These are phyloP conservation scores for Graphilbum ipis-grandicollis DNA, from an alignment of 2,329 filamentous ascomycete genomes.

Conservation along the genomic window DNA sequence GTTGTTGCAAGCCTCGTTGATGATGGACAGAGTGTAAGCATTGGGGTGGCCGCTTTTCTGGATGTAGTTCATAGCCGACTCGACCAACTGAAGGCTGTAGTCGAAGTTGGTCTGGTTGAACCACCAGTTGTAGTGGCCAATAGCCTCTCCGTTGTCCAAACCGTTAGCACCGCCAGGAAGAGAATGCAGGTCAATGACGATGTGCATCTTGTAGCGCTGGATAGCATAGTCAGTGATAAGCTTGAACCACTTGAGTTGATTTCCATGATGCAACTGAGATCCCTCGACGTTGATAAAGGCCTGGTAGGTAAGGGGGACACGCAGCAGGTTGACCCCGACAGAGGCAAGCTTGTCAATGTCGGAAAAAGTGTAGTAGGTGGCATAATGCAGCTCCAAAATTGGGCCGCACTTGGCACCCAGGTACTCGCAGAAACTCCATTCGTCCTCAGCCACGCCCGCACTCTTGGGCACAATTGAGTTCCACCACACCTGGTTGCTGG, in stretches of 20 bases:
- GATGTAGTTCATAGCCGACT: constrained; percentile 1
- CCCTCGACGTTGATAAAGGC: constrained; percentile 2
- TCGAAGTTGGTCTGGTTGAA: constrained; percentile 5
- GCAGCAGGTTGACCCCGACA: constrained; percentile 4
- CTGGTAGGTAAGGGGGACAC: constrained; percentile 3
- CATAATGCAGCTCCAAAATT: constrained; percentile 2
- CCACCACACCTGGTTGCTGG: constrained; percentile 3
- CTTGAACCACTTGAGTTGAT: constrained; percentile 2
- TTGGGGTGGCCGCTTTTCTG: constrained; percentile 1
- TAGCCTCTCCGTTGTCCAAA: constrained; percentile 1
- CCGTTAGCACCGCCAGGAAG: constrained; percentile 4
- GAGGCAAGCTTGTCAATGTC: constrained; percentile 4
- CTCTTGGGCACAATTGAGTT: neutral
- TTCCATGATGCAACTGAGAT: constrained; percentile 2
- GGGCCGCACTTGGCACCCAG: constrained; percentile 2
- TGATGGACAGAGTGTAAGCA: constrained; percentile 2
- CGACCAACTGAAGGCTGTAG: constrained; percentile 3
- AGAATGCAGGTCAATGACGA: constrained; percentile 3
- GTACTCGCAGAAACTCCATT: constrained; percentile 4
- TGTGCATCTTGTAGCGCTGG: constrained; percentile 1
- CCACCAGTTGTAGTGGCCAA: constrained; percentile 4
- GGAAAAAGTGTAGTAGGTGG: constrained; percentile 1
- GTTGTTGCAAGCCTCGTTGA: constrained; percentile 4
- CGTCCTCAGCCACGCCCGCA: constrained; percentile 1
- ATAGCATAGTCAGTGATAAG: constrained; percentile 3